Base-by-base conservation (phyloP, 2,329 filamentous ascomycete genomes). In the Botrytis fragariae region DNA sequence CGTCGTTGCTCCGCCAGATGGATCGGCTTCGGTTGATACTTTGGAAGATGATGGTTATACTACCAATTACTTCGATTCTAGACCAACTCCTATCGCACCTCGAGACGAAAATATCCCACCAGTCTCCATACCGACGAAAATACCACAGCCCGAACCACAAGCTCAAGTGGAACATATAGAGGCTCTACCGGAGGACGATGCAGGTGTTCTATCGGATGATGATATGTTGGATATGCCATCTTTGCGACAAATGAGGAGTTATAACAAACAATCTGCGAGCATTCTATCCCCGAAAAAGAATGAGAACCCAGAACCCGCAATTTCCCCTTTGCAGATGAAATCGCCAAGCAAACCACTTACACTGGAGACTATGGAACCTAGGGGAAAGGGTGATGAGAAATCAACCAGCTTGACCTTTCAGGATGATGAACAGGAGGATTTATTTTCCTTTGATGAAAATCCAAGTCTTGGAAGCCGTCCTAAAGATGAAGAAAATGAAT, bases 1-100 rank as follows among this genome's bases (percentile, higher is more conserved):
- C 37, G 80, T 81, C 29, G 75, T 75, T 68, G 77, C 79, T 18
- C 78, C 79, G 18, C 77, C 79, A 48, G 80, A 81, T 76, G 80
- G 79, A 25, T 80, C 79, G 42, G 75, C 79, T 20, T 79, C 79
- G 25, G 75, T 80, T 29, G 76, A 77, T 48, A 72, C 70, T 54
- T 54, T 69, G 29, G 64, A 54, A 39, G 59, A 59, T n/a, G 70
- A 72, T 22, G n/a, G 29, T 51, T 45, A 51, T 39, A 72, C 35
- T 69, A 63, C 22, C 39, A 48, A 69, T 42, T 72, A 62, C n/a
- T 54, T 65, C 57, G 57, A 68, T 69, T 54, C 64, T 20, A 54
- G 35, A 35, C 35, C 45, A n/a, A 29, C 8, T 22, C 25, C 51
- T 5, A 54, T n/a, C 32, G 18, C 5, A 39, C 22, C 37, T 42